phyloP scores from a whole-genome alignment of 768 basidiomycete genomes.

The Tubosaeta sp. region DNA sequence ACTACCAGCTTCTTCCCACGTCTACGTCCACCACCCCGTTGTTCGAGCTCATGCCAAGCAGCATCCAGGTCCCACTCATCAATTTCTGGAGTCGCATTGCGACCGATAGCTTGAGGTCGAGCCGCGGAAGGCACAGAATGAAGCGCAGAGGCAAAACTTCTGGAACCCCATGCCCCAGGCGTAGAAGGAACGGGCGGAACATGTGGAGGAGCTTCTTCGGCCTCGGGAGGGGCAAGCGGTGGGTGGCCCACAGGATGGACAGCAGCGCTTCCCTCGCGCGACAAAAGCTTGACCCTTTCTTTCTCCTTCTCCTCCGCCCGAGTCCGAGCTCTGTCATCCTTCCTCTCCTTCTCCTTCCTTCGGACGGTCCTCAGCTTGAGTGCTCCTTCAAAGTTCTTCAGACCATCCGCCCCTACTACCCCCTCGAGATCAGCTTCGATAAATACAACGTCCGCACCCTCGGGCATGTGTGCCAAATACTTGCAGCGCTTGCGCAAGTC shows the following conservation, averaged over 20 bases:
- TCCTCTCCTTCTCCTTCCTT: slow-evolving; percentile 76
- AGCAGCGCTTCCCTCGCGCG: slow-evolving; percentile 13
- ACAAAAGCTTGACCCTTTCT: slow-evolving; percentile 44
- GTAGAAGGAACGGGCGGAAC: slow-evolving; percentile 12
- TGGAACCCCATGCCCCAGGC: slow-evolving; percentile 69
- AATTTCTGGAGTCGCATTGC: slow-evolving; percentile 25
- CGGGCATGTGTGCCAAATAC: slow-evolving; percentile 89
- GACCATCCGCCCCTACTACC: slow-evolving; percentile 70
- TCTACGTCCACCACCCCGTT: slow-evolving; percentile 52
- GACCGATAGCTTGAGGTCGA: slow-evolving; percentile 36
- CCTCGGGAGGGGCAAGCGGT: slow-evolving; percentile 5
- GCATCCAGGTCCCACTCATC: slow-evolving; percentile 72
- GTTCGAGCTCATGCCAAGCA: slow-evolving; percentile 80
- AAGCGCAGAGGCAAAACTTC: slow-evolving; percentile 79
- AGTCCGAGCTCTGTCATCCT: slow-evolving; percentile 80
- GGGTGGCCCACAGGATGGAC: slow-evolving; percentile 6
- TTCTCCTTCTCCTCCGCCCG: slow-evolving; percentile 73
- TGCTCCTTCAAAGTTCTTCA: slow-evolving; percentile 81
- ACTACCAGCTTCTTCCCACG: slow-evolving; percentile 64
- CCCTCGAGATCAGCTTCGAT: slow-evolving; percentile 79
- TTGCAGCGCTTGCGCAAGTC: slow-evolving; percentile 93
- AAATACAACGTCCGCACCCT: slow-evolving; percentile 90
- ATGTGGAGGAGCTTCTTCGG: slow-evolving; percentile 10
- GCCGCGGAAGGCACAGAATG: slow-evolving; percentile 48
- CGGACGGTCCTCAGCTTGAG: slow-evolving; percentile 70